A percentile compares a stretch with the other conserved stretches of the same genome.
These are phyloP conservation scores for Acacia confusa DNA, from an alignment of 306 rosid species.

Conservation along the genomic window DNA sequence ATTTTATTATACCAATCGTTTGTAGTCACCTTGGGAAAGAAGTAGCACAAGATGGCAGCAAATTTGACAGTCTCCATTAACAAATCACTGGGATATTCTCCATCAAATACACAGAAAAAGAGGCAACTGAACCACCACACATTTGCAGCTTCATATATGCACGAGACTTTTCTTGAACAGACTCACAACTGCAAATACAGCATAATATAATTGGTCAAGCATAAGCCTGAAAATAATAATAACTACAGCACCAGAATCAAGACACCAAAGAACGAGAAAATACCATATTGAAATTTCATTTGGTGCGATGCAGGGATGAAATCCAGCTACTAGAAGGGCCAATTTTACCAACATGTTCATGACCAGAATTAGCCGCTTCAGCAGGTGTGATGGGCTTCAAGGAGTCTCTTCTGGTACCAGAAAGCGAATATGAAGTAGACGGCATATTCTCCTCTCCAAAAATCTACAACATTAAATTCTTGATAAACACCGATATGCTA, in stretches of 20 bases:
- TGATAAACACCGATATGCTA: conserved; percentile 7
- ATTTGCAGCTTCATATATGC: conserved; percentile 46
- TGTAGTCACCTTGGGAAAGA: conserved; percentile 62
- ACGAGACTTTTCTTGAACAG: conserved; percentile 36
- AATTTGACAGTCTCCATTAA: conserved; percentile 41
- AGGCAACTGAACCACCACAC: conserved; percentile 38
- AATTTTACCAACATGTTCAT: conserved; percentile 57
- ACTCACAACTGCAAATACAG: conserved; percentile 46
- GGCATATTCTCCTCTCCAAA: conserved; percentile 56
- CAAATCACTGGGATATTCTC: conserved; percentile 45
- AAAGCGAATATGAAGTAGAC: conserved; percentile 55
- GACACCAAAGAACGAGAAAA: conserved; percentile 22
- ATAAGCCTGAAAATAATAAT: background rate
- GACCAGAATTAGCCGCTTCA: conserved; percentile 58
- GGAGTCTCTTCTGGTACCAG: conserved; percentile 57
- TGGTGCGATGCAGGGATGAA: conserved; percentile 77
- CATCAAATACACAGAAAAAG: conserved; percentile 30
- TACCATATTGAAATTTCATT: conserved; percentile 63
- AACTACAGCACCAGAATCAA: conserved; percentile 17
- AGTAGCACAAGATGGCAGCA: conserved; percentile 49
- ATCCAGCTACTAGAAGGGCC: conserved; percentile 94
- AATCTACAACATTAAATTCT: conserved; percentile 47
- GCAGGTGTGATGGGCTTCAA: conserved; percentile 53
- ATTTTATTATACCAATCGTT: conserved; percentile 49
- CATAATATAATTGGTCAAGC: conserved; percentile 25